phyloP scores from a whole-genome alignment of 805 yeast species.

The Candida silvicultrix region DNA sequence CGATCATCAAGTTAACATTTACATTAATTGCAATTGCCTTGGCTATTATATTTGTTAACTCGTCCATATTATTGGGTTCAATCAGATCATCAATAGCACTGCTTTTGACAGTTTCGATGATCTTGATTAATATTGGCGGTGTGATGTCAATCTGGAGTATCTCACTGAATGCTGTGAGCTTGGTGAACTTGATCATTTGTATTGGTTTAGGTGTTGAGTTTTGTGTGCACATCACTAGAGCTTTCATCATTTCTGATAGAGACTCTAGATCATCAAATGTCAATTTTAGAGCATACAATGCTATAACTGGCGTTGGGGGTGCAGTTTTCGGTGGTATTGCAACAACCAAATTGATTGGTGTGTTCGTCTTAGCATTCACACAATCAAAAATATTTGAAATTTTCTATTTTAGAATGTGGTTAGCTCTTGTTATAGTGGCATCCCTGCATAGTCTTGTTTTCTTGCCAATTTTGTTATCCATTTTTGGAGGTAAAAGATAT shows the following conservation, averaged over 20 bases:
- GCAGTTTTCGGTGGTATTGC: constrained; percentile 90
- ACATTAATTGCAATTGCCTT: constrained; percentile 47
- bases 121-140: constrained; percentile 72
- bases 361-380: constrained; percentile 80
- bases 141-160: constrained; percentile 70
- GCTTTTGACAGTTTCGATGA: constrained; percentile 51
- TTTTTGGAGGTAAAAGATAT: constrained; percentile 56
- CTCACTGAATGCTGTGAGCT: constrained; percentile 79
- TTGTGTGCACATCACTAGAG: constrained; percentile 79
- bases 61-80: constrained; percentile 63
- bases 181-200: constrained; percentile 89
- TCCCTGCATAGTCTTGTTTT: constrained; percentile 73
- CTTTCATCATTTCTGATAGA: constrained; percentile 41
- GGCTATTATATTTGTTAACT: constrained; percentile 41
- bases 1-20: constrained; percentile 56
- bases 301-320: constrained; percentile 78
- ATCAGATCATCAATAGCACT: constrained; percentile 50
- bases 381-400: constrained; percentile 82
- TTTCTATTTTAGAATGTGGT: constrained; percentile 95
- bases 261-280: constrained; percentile 26
- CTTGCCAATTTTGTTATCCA: constrained; percentile 67
- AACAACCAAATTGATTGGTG: constrained; percentile 84
- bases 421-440: constrained; percentile 68
- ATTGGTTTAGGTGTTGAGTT: constrained; percentile 92
- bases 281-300: constrained; percentile 36